Conservation (phyloP, 352 stramenopile species). For the Thalassiosira exigua region DNA sequence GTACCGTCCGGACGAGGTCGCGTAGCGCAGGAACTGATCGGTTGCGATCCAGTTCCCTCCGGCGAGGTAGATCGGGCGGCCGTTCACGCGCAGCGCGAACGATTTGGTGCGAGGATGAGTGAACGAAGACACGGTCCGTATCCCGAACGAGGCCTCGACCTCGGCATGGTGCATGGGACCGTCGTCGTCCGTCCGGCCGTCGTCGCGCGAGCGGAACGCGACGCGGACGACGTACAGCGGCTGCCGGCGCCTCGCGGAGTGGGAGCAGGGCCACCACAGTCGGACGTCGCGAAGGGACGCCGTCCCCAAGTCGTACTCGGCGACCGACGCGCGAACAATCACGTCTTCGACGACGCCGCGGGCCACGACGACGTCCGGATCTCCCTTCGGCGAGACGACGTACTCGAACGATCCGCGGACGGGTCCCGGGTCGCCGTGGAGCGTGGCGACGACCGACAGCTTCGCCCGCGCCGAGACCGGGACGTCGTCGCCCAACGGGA, state of each 20-base stretch:
- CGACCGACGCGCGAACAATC: conserved; percentile 18
- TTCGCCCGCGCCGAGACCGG: conserved; percentile 38
- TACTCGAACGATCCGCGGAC: conserved; percentile 4
- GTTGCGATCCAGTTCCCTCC: conserved; percentile 76
- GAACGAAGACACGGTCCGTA: conserved; percentile 52
- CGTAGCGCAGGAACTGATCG: conserved; percentile 64
- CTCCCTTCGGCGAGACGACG: neutral
- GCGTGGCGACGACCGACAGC: conserved; percentile 36
- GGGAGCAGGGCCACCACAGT: conserved; percentile 51
- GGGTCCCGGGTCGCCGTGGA: conserved; percentile 16
- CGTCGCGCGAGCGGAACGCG: conserved; percentile 24
- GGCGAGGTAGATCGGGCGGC: conserved; percentile 58
- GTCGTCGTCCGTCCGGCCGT: neutral
- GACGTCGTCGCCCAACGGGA: conserved; percentile 49
- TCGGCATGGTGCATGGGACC: conserved; percentile 19
- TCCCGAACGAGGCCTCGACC: conserved; percentile 36
- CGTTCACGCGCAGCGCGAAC: conserved; percentile 59
- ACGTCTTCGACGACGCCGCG: conserved; percentile 38
- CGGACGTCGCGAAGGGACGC: conserved; percentile 19
- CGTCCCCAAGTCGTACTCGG: conserved; percentile 22
- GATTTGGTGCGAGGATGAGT: conserved; percentile 50
- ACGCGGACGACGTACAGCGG: conserved; percentile 38
- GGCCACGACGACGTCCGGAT: no score
- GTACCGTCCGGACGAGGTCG: conserved; percentile 48
- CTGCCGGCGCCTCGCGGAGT: conserved; percentile 21